Evolutionary conservation across 2,329 filamentous ascomycete genomes (phyloP), one percentile per base, ranked within the genome.

Genomic region (Cordyceps pruinosa): DNA sequence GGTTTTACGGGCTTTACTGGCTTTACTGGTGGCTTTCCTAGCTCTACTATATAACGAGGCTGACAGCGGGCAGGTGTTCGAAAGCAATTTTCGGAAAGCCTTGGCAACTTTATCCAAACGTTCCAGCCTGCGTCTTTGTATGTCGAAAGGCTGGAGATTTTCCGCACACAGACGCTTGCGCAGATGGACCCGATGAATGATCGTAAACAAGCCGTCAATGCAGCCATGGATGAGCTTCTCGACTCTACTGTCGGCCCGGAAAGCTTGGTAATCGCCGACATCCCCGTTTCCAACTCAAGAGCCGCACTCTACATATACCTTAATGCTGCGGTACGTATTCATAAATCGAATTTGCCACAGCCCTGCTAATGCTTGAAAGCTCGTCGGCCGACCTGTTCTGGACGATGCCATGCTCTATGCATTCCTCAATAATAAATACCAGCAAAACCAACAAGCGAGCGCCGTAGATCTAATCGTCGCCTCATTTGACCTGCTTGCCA

Each of bases 401-500:
- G 92, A 97, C 65, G 92, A 97, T 65, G 77, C 79, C 53, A 81
- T 82, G 26, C 78, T 97, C 12, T 85, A 94, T 62, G 88, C 83
- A 50, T 94, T 92, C 70, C 73, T 97, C 42, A 85, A 90, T 64
- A 90, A 92, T 63, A 82, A 92, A 68, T 97, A 96, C 67, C 87
- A 88, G 81, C 88, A 87, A 39, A 88, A 96, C 65, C 80, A 88
- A 42, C 88, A 93, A 69, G 80, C 83, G 13, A 85, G 90, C 45
- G 84, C 89, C 0, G 84, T 90, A 55, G 91, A 97, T 65, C 77
- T 97, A 2, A 88, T 97, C 42, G 81, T 93, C 10, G 90, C 91
- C 1, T 86, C 91, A 0, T 97, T 99, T 66, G 92, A 97, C 65
- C 81, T 95, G 5, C 77, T 99, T 17, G 89, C 91, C 35, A 96